Base-by-base conservation (phyloP, 2,329 filamentous ascomycete species). In the Fusarium algeriense region DNA sequence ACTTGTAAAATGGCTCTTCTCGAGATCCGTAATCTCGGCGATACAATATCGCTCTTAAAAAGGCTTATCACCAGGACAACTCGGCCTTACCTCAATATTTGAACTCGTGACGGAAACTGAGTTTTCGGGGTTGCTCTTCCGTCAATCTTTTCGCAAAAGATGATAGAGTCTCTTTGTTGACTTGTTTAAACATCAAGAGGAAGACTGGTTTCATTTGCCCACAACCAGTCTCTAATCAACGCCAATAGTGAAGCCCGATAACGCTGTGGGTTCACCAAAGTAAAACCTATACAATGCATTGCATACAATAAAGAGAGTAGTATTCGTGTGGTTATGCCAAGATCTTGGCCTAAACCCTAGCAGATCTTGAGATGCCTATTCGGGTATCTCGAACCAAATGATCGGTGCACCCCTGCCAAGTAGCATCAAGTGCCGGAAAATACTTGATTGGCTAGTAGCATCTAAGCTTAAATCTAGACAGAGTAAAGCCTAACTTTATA, bases 261-360 rank as follows among this genome's bases (percentile, higher is more conserved):
- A 37, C 13, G 20, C 19, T 38, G 13, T 23, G 34, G 17, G 13
- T 28, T 26, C 20, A 38, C n/a, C 17, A 17, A 30, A 7, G 30
- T 30, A 30, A 8, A 30, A 30, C n/a, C n/a, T 38, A 14, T 52
- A 10, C 20, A 38, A 26, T n/a, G 23, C 20, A 38, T 52, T 37
- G 15, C 6, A 37, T 11, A 35, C 6, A 37, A n/a, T 34, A 30
- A 48, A 46, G n/a, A 41, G n/a, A 26, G 41, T 3, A 26, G 19
- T 30, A 34, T 66, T 10, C 17, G 35, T 30, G 20, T 49, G 23
- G 13, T 5, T 23, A n/a, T 35, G 63, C 57, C 67, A 71, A 71
- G 68, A 5, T 45, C 53, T 58, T 71, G 56, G 63, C 63, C 23
- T 30, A 5, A 26, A 30, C n/a, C 17, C 23, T 30, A 35, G 43